phyloP scores from a whole-genome alignment of 164 flowering plant genomes.

The Pachysandra terminalis region DNA sequence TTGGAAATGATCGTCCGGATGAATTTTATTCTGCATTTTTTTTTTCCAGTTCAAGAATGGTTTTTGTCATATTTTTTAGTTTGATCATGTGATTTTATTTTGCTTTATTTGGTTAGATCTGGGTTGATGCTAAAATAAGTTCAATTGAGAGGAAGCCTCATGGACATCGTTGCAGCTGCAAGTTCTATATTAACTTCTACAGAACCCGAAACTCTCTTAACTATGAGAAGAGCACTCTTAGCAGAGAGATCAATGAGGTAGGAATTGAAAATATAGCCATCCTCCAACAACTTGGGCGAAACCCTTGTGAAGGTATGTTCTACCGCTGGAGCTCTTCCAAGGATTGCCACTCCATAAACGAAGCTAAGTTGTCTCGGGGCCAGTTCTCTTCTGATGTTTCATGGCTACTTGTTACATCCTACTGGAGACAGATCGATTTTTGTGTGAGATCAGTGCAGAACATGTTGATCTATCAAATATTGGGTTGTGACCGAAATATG shows the following conservation, averaged over 20 bases:
- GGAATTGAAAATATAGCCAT: conserved; percentile 51
- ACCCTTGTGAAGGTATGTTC: conserved; percentile 38
- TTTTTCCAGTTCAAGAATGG: too few species aligned
- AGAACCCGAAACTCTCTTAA: conserved; percentile 33
- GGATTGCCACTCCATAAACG: conserved; percentile 42
- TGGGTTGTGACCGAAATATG: too few species aligned
- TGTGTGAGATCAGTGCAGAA: conserved; percentile 45
- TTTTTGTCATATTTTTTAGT: neutral
- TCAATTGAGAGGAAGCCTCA: conserved; percentile 81
- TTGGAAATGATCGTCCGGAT: too few species aligned
- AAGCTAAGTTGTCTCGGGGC: conserved; percentile 46
- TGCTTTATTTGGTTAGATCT: conserved; percentile 46
- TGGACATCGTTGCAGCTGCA: conserved; percentile 58
- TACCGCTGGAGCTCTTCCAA: conserved; percentile 50
- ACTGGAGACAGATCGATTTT: conserved; percentile 39
- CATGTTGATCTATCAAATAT: conserved; percentile 54
- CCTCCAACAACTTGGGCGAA: conserved; percentile 53
- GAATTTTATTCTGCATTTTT: too few species aligned
- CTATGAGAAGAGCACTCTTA: conserved; percentile 26
- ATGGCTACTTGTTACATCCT: conserved; percentile 76
- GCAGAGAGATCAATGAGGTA: conserved; percentile 30
- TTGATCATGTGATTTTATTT: conserved; percentile 6
- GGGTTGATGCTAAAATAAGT: conserved; percentile 71
- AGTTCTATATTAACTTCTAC: conserved; percentile 50
- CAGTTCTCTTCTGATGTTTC: conserved; percentile 55